These are phyloP conservation scores for Lathyrus sativus DNA, from an alignment of 306 rosid genomes.

Conservation along the genomic window DNA sequence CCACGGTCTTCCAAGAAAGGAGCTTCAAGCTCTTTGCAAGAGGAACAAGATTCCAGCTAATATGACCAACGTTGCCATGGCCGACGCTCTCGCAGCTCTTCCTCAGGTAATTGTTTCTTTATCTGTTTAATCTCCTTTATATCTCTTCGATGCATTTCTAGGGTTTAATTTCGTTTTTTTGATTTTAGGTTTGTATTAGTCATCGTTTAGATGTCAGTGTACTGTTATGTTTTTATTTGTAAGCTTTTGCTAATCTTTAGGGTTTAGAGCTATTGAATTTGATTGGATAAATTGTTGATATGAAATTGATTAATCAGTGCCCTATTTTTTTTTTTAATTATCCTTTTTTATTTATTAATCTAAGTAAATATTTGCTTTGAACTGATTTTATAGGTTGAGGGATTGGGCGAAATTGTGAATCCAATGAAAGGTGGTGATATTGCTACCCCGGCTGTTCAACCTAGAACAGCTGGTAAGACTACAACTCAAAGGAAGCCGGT, in stretches of 20 bases:
- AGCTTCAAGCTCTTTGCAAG: constrained; percentile 87
- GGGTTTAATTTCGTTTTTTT: neutral
- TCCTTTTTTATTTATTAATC: too few relatives aligned
- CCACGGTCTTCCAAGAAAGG: constrained; percentile 73
- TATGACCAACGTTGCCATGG: constrained; percentile 84
- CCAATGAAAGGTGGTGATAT: constrained; percentile 37
- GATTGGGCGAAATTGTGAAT: constrained; percentile 64
- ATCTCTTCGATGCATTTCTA: neutral
- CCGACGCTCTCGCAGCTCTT: constrained; percentile 71
- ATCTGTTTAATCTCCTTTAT: neutral
- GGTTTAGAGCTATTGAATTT: too few relatives aligned
- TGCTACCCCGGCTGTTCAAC: constrained; percentile 43
- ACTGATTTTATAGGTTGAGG: constrained; percentile 67
- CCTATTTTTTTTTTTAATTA: too few relatives aligned
- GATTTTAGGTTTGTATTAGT: neutral
- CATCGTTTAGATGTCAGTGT: neutral
- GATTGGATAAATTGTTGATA: neutral
- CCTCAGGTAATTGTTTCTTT: constrained; percentile 39
- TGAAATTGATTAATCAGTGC: neutral
- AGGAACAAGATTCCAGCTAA: constrained; percentile 90
- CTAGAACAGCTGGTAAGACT: constrained; percentile 49
- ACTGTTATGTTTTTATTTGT: neutral
- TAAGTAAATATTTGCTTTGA: neutral
- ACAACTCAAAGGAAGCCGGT: constrained; percentile 51
- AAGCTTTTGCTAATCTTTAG: neutral